phyloP scores from a whole-genome alignment of 1,284 basidiomycete genomes.

The Waitea zeae region DNA sequence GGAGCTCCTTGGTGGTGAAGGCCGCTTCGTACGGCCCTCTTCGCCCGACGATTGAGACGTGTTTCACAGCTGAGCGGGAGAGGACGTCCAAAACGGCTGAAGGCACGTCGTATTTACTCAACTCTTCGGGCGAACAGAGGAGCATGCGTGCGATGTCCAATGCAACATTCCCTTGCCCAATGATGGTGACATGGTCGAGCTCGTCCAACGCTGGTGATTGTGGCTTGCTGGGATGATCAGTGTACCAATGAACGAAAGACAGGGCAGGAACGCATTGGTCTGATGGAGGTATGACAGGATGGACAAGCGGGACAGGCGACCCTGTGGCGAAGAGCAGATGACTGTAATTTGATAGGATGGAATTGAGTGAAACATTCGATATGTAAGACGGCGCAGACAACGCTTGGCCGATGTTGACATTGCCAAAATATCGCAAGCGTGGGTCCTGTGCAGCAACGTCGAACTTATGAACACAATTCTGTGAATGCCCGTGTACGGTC shows the following conservation, averaged over 20 bases:
- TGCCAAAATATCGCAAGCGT: conserved; percentile 83
- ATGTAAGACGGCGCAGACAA: conserved; percentile 38
- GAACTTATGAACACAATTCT: conserved; percentile 98
- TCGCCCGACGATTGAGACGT: conserved; percentile 75
- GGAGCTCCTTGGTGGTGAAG: conserved; percentile 88
- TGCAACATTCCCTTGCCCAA: conserved; percentile 95
- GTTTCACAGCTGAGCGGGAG: conserved; percentile 41
- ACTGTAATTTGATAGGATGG: conserved; percentile 54
- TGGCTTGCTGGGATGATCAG: conserved; percentile 64
- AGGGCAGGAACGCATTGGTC: conserved; percentile 61
- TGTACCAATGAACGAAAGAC: conserved; percentile 94
- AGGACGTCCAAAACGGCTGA: conserved; percentile 59
- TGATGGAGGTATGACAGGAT: conserved; percentile 33
- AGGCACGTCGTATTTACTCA: conserved; percentile 73
- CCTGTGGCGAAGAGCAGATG: conserved; percentile 76
- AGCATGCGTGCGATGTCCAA: conserved; percentile 89
- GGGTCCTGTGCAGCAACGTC: conserved; percentile 47
- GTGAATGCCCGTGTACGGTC: not conserved
- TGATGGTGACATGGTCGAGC: conserved; percentile 60
- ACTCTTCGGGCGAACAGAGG: conserved; percentile 42
- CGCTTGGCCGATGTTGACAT: conserved; percentile 60
- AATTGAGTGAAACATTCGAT: no score
- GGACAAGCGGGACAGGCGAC: conserved; percentile 44
- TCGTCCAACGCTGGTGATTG: conserved; percentile 42
- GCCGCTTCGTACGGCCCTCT: conserved; percentile 83